Conservation (phyloP, 495 filamentous ascomycete species). For the Elasticomyces elasticus region DNA sequence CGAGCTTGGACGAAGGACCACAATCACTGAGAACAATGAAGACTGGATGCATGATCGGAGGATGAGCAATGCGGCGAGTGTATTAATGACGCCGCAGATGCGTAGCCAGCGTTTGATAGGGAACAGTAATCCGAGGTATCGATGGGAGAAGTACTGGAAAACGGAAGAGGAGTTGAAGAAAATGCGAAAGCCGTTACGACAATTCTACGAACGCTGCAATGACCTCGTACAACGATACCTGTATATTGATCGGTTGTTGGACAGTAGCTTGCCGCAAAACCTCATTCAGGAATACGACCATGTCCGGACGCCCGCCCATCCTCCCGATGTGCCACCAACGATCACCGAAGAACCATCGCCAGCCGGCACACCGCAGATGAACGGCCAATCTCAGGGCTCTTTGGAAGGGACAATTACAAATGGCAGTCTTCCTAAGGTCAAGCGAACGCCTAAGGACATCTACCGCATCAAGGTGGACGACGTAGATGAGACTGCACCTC, state of each 20-base stretch:
- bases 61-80: conserved; percentile 29
- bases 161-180: conserved; percentile 51
- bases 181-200: conserved; percentile 57
- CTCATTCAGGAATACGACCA: conserved; percentile 77
- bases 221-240: conserved; percentile 74
- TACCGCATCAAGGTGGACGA: conserved; percentile 46
- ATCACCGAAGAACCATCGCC: conserved; percentile 19
- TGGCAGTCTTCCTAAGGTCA: conserved; percentile 41
- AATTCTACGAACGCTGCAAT: conserved; percentile 81
- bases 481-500: conserved; percentile 48
- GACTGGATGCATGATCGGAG: conserved; percentile 22
- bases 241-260: conserved; percentile 83
- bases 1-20: conserved; percentile 3
- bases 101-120: conserved; percentile 69
- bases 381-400: background rate
- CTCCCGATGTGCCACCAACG: conserved; percentile 12
- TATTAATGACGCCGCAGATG: conserved; percentile 60
- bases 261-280: conserved; percentile 76
- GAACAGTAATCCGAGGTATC: conserved; percentile 63
- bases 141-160: conserved; percentile 67
- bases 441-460: conserved; percentile 69
- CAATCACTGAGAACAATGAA: background rate
- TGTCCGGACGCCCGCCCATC: conserved; percentile 15
- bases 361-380: background rate
- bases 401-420: background rate